Conservation (phyloP, 495 filamentous ascomycete species). For the Cenococcum geophilum region DNA sequence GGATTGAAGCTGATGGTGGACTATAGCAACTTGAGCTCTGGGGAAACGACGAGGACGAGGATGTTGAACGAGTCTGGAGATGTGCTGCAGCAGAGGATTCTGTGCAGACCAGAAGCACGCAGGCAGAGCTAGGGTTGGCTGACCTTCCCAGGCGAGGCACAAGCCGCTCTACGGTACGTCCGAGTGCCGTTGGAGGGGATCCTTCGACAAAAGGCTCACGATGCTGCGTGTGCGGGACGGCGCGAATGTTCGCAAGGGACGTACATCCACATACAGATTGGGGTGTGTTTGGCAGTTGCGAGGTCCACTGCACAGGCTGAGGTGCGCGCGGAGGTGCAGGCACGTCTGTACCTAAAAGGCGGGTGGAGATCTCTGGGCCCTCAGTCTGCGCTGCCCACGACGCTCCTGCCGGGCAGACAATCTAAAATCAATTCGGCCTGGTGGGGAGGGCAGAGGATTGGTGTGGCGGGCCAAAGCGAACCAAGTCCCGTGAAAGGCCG, state of each 20-base stretch:
- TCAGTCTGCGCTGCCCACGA: conserved; percentile 13
- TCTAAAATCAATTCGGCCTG: conserved; percentile 29
- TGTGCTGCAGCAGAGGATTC: conserved; percentile 30
- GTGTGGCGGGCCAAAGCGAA: conserved; percentile 6
- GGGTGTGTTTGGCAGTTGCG: neutral
- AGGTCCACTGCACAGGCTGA: conserved; percentile 10
- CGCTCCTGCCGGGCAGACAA: conserved; percentile 27
- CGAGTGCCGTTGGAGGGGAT: conserved; percentile 3
- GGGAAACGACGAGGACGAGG: neutral
- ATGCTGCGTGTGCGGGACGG: conserved; percentile 33
- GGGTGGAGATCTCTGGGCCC: conserved; percentile 29
- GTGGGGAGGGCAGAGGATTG: conserved; percentile 13
- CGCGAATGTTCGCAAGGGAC: conserved; percentile 26
- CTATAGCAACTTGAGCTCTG: neutral
- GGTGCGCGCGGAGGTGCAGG: neutral
- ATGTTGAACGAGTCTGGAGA: conserved; percentile 5
- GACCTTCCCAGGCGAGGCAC: conserved; percentile 30
- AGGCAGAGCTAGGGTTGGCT: conserved; percentile 32
- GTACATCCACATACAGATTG: conserved; percentile 9
- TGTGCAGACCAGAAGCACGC: conserved; percentile 25
- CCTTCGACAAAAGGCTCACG: conserved; percentile 8
- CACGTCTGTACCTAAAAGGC: conserved; percentile 24
- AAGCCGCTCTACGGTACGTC: conserved; percentile 20
- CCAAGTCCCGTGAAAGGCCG: conserved; percentile 9
- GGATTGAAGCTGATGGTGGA: neutral